Base-by-base conservation (phyloP, 495 filamentous ascomycete genomes). In the Penicillium arizonense region DNA sequence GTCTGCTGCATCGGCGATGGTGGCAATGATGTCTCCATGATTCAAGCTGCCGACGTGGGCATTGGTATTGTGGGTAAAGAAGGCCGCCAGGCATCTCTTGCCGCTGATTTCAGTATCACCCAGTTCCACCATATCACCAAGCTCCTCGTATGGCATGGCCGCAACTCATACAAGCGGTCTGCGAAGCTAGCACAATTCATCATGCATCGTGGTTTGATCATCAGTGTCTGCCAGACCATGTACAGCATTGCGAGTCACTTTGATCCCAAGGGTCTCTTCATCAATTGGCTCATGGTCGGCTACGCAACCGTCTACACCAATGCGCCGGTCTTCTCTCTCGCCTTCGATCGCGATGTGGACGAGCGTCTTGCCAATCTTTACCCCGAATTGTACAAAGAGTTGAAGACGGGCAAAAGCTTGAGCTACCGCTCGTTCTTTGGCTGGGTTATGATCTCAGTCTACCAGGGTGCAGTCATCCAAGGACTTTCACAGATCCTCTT, bases 1-100 rank as follows among this genome's bases (percentile, higher is more conserved):
- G 87, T 96, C 24, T 95, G 90, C 68, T 96, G 92, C 63, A 97
- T 99, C 58, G 94, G 94, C 38, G 94, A 99, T 58, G 94, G 94
- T 36, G 94, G 94, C 45, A 99, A 99, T 73, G 95, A 99, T 68
- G 95, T 99, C 26, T 91, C 87, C 45, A 99, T 99, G 95, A 99
- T 99, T 59, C 93, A 96, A 73, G 92, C 94, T 5, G 95, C 95
- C 1, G 95, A 97, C 61, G 91, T 99, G 1, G 95, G 95, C 36
- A 91, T 99, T 51, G 95, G 95, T 30, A 97, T 99, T 54, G 95
- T 97, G 9, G 95, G 95, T 39, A 97, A 97, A 71, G 95, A 99
- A 71, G 95, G 95, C 14, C 85, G 89, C 12, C 95, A 99, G 72
- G 95, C 95, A 18, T 90, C 85, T 53, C 82, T 99, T 2, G 95